Conservation (phyloP, 148 eudicot genomes). For the Chenopodium formosanum region DNA sequence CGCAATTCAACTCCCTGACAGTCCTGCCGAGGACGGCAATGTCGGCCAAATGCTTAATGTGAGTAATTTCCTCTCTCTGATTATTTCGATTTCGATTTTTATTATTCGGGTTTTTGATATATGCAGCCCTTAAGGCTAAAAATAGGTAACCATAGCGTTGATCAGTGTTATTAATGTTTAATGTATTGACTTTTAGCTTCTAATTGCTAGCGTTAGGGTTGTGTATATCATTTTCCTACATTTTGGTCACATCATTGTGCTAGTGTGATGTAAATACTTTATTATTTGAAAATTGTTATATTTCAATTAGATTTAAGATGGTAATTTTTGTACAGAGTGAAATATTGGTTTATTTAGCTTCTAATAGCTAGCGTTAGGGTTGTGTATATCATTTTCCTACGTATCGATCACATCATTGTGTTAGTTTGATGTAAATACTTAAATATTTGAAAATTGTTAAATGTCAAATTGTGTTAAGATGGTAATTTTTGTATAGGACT, state of each 20-base stretch:
- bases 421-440: neutral
- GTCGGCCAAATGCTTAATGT: slow-evolving; percentile 96
- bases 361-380: too few species aligned
- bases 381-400: too few species aligned
- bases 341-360: neutral
- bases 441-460: neutral
- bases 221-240: too few species aligned
- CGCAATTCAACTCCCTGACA: slow-evolving; percentile 92
- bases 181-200: neutral
- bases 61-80: slow-evolving; percentile 15
- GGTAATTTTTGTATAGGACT: too few species aligned
- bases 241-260: too few species aligned
- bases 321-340: neutral
- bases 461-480: too few species aligned
- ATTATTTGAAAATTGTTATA: neutral
- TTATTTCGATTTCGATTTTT: neutral
- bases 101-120: neutral
- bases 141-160: too few species aligned
- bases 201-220: too few species aligned
- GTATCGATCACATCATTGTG: too few species aligned
- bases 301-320: neutral
- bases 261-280: neutral
- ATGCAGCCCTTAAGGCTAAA: neutral
- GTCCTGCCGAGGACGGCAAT: slow-evolving; percentile 97
- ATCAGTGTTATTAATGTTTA: too few species aligned